A percentile compares a stretch with the other conserved stretches of the same genome.
phyloP scores from a whole-genome alignment of 164 flowering plant species.

The Annona squamosa region DNA sequence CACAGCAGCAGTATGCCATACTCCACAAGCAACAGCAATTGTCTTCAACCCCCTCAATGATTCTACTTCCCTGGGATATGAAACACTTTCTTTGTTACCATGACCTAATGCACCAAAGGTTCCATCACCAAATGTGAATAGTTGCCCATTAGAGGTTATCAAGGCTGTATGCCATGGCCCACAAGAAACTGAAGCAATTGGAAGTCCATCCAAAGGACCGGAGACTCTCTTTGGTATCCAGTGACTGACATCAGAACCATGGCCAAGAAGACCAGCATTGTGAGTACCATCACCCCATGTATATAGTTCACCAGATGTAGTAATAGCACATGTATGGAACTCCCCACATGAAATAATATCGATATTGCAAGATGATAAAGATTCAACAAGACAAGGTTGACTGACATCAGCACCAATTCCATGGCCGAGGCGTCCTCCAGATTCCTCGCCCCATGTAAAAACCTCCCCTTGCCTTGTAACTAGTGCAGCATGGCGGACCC shows the following conservation, averaged over 20 bases:
- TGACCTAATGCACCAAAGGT: slow-evolving; percentile 38
- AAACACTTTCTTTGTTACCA: slow-evolving; percentile 26
- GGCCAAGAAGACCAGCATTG: slow-evolving; percentile 35
- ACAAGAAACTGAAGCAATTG: slow-evolving; percentile 29
- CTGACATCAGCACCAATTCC: slow-evolving; percentile 29
- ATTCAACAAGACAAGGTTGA: slow-evolving; percentile 33
- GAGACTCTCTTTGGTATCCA: slow-evolving; percentile 38
- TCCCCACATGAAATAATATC: slow-evolving; percentile 36
- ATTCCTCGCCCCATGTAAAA: slow-evolving; percentile 41
- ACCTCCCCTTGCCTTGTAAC: slow-evolving; percentile 35
- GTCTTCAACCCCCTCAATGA: slow-evolving; percentile 32
- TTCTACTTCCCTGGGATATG: slow-evolving; percentile 33
- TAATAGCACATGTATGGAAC: slow-evolving; percentile 37
- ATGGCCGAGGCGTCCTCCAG: slow-evolving; percentile 38
- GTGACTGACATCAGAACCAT: slow-evolving; percentile 29
- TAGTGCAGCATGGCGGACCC: slow-evolving; percentile 30
- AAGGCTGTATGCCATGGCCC: slow-evolving; percentile 40
- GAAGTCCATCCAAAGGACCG: slow-evolving; percentile 36
- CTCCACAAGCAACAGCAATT: slow-evolving; percentile 35
- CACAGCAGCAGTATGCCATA: slow-evolving; percentile 40
- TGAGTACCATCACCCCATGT: slow-evolving; percentile 39
- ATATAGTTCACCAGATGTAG: slow-evolving; percentile 30
- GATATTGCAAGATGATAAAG: slow-evolving; percentile 23
- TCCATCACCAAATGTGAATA: slow-evolving; percentile 40
- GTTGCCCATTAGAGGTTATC: slow-evolving; percentile 27